Evolutionary conservation across 495 filamentous ascomycete genomes (phyloP).

Genomic region (Hapsidospora chrysogenum): DNA sequence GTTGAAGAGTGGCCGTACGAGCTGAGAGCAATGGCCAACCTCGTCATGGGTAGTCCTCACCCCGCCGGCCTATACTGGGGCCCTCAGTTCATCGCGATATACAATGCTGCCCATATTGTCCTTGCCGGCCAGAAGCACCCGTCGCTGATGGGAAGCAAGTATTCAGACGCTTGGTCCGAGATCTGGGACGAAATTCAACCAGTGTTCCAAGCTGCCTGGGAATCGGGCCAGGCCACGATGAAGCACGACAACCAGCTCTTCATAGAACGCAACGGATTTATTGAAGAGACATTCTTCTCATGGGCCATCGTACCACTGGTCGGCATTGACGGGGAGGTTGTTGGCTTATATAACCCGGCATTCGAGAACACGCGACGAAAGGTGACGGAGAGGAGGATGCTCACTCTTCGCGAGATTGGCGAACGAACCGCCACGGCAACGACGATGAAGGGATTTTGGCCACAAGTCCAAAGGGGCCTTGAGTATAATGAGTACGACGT

Average conservation of each 20-base stretch:
- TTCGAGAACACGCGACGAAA: conserved; percentile 53
- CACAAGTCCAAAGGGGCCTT: conserved; percentile 34
- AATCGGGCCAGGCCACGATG: conserved; percentile 51
- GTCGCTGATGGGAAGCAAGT: conserved; percentile 46
- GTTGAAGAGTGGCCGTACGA: conserved; percentile 38
- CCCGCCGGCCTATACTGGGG: conserved; percentile 39
- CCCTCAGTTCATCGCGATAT: conserved; percentile 39
- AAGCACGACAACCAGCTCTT: conserved; percentile 58
- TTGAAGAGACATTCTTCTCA: conserved; percentile 55
- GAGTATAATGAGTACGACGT: conserved; percentile 45
- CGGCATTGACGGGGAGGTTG: conserved; percentile 40
- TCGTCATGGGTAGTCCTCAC: conserved; percentile 47
- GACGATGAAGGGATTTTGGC: conserved; percentile 48
- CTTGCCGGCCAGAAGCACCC: conserved; percentile 58
- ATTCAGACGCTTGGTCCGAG: conserved; percentile 45
- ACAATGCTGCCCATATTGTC: conserved; percentile 56
- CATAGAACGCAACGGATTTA: conserved; percentile 37
- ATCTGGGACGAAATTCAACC: conserved; percentile 48
- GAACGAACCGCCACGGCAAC: conserved; percentile 49
- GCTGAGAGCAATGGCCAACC: conserved; percentile 39
- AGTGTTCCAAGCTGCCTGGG: conserved; percentile 37
- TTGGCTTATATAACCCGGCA: conserved; percentile 52
- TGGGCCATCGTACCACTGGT: conserved; percentile 53
- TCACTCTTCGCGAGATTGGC: conserved; percentile 51
- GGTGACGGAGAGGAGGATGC: conserved; percentile 47